Evolutionary conservation across 2,329 filamentous ascomycete genomes (phyloP).

Genomic region (Hirsutella rhossiliensis): DNA sequence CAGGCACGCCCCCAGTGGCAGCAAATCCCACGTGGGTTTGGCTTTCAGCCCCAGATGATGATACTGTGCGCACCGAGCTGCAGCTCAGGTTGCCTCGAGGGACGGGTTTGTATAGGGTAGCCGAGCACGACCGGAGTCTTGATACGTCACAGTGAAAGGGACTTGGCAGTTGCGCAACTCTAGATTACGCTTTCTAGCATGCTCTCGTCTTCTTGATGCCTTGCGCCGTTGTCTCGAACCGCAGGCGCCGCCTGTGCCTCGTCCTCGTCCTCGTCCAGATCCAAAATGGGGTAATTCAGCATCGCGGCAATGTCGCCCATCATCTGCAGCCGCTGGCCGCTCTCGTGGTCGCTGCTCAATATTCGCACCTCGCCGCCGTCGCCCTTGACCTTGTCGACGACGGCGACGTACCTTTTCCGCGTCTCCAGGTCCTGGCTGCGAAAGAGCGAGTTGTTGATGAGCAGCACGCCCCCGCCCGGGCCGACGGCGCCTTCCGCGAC

Average conservation of each 20-base stretch:
- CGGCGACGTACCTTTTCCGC: constrained; percentile 66
- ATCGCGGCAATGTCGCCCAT: constrained; percentile 83
- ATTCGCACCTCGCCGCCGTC: constrained; percentile 80
- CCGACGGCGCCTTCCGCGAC: constrained; percentile 83
- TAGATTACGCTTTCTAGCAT: constrained; percentile 23
- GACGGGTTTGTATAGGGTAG: no score
- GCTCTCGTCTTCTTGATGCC: constrained; percentile 16
- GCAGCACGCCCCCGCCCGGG: constrained; percentile 67
- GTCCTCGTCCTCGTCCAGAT: constrained; percentile 61
- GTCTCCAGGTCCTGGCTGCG: constrained; percentile 67
- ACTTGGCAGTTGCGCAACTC: no score
- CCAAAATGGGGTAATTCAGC: constrained; percentile 75
- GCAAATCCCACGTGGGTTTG: no score
- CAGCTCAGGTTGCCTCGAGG: no score
- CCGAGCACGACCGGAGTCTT: no score
- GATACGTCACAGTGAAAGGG: no score
- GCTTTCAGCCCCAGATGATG: no score
- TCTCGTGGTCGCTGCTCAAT: constrained; percentile 90
- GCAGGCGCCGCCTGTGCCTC: constrained; percentile 20
- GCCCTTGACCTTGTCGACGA: constrained; percentile 80
- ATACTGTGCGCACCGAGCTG: no score
- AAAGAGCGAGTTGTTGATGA: constrained; percentile 84
- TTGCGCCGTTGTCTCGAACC: constrained; percentile 3
- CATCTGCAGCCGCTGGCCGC: constrained; percentile 71
- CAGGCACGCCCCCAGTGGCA: no score